Evolutionary conservation across 2,329 filamentous ascomycete genomes (phyloP).

Genomic region (Bisporella sp.): DNA sequence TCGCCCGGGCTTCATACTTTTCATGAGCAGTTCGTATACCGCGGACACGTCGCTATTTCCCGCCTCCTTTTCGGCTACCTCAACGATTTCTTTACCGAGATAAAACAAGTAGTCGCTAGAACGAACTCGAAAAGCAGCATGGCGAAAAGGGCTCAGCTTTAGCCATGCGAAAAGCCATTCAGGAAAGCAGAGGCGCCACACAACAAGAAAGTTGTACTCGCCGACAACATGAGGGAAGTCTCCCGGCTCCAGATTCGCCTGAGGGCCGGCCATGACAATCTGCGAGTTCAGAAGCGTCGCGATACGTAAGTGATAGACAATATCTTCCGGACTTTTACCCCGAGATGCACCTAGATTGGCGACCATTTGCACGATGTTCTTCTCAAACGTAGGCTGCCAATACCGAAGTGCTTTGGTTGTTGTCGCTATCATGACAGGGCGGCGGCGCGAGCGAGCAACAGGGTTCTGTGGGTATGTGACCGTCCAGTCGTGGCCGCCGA

Average conservation of each 20-base stretch:
- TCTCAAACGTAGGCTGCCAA: constrained; percentile 5
- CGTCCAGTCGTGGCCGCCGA: constrained; percentile 11
- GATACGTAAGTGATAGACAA: constrained; percentile 7
- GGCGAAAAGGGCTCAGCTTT: constrained; percentile 2
- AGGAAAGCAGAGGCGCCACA: constrained; percentile 9
- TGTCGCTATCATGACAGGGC: constrained; percentile 8
- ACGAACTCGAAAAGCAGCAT: constrained; percentile 3
- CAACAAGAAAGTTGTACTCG: constrained; percentile 11
- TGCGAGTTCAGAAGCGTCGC: constrained; percentile 6
- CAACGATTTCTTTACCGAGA: constrained; percentile 3
- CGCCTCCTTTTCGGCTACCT: neutral
- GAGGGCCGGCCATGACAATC: constrained; percentile 6
- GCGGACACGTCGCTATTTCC: neutral
- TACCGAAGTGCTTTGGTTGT: constrained; percentile 5
- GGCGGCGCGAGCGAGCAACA: constrained; percentile 5
- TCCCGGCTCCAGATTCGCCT: constrained; percentile 1
- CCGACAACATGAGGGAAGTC: constrained; percentile 8
- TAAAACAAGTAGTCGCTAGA: constrained; percentile 7
- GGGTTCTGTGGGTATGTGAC: constrained; percentile 8
- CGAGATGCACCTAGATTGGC: neutral
- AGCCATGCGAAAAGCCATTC: constrained; percentile 8
- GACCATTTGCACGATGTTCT: constrained; percentile 4
- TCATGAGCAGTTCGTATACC: constrained; percentile 1
- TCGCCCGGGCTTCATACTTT: neutral
- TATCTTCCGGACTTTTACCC: constrained; percentile 4